Base-by-base conservation (phyloP, 2,329 filamentous ascomycete species). In the Sphaerulina vaccinii region DNA sequence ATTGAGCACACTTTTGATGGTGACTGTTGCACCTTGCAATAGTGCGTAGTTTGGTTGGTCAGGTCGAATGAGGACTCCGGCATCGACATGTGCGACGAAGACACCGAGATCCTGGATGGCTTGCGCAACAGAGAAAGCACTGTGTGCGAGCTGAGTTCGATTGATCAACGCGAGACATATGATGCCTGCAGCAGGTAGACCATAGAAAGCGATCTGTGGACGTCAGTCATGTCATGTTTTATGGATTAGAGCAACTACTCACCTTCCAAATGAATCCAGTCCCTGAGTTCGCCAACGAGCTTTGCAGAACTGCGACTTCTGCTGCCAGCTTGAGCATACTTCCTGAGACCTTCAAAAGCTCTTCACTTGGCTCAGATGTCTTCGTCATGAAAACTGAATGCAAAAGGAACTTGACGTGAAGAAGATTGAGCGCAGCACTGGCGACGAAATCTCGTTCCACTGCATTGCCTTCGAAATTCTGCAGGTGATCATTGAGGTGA, bases 131-230 rank as follows among this genome's bases (percentile, higher is more conserved):
- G 50, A 21, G 1, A 47, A 29, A n/a, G 23, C 22, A 3, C 24
- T 19, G 9, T 52, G 29, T 1, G 35, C 27, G n/a, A 38, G 49
- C 10, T 27, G 37, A 9, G 41, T 39, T 4, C 51, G 43, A 11
- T 63, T 64, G 3, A 70, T 52, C 3, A 68, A 44, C 1, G 63
- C 61, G 18, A 69, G 57, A 16, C 61, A 62, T 9, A 69, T 59
- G 15, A 69, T 64, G 0, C 69, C 69, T 7, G 68, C 67, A 3
- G 69, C 68, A n/a, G 69, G 60, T 1, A 71, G 54, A 7, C 68
- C 68, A 44, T 68, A 70, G 37, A 65, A 64, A 4, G 58, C 62
- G n/a, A 70, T 60, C 67, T 70, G 24, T 15, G 8, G 19, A 11
- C 23, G 39, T 60, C 38, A 33, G n/a, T 15, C 16, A 19, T 19